Base-by-base conservation (phyloP, 768 basidiomycete species). In the Pleurotus djamor region DNA sequence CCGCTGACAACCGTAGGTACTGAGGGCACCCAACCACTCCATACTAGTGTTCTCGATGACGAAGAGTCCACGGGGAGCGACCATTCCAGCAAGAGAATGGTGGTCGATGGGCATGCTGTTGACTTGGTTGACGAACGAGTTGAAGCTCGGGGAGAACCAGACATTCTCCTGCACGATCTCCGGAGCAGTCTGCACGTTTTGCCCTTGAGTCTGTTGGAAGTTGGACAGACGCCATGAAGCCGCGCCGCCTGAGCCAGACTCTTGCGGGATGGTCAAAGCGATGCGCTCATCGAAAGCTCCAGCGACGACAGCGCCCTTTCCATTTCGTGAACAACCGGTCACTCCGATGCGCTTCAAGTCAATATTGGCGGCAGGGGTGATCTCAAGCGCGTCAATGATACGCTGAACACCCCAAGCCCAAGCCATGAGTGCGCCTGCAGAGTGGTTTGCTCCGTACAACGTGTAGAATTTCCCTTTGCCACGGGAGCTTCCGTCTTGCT, bases 321-420 rank as follows among this genome's bases (percentile, higher is more conserved):
- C 84, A 63, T 85, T 76, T 47, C 84, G 75, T 28, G 83, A 85
- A 68, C 84, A 86, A 5, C 84, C 84, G 5, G 83, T 82, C 47
- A 85, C 83, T 28, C 73, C 84, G 60, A 85, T 74, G 64, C 76
- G 75, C 38, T 68, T 68, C 33, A 76, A 65, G 67, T 86, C 76
- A 69, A 86, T 80, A 48, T 76, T 74, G 6, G 77, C 74, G 33
- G 67, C 55, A 33, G 82, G 74, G 0, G 77, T 81, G 32, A 67
- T 66, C 69, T 83, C 81, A 58, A 86, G 77, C 16, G 77, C 81
- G 66, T 85, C 84, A 66, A 86, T 83, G 66, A 86, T 77, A 41
- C 84, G 81, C 57, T 75, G 74, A 52, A 84, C 77, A 62, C 81
- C 84, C 84, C 84, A 85, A 4, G 79, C 80, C 84, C 84, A 86